Evolutionary conservation across 2,329 filamentous ascomycete species (phyloP).

Genomic region (Exophiala sp.): DNA sequence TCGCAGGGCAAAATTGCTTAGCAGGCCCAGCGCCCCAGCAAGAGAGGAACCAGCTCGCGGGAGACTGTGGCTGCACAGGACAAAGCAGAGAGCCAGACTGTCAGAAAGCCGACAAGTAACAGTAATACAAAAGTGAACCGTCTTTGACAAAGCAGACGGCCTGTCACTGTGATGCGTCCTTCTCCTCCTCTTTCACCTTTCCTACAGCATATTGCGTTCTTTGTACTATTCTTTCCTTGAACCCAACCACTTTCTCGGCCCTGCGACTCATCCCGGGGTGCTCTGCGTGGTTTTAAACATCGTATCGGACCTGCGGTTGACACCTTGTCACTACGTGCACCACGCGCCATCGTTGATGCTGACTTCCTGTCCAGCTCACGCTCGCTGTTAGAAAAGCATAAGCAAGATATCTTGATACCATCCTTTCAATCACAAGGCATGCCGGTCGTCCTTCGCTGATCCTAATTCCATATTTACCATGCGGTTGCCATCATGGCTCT

Average conservation of each 20-base stretch:
- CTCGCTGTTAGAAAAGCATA: too few relatives aligned
- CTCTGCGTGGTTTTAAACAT: not conserved
- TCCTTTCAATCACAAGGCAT: slow-evolving; percentile 6
- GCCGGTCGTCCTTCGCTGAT: slow-evolving; percentile 6
- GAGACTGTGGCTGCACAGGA: too few relatives aligned
- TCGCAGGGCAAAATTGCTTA: too few relatives aligned
- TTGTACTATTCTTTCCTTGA: not conserved
- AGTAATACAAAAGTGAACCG: too few relatives aligned
- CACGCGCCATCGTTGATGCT: too few relatives aligned
- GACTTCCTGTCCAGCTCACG: too few relatives aligned
- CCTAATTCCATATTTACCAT: slow-evolving; percentile 12
- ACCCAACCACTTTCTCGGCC: not conserved
- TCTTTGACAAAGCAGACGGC: not conserved
- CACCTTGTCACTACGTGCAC: not conserved
- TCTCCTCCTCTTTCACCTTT: not conserved
- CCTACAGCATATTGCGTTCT: not conserved
- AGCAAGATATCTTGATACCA: not conserved
- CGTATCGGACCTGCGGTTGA: not conserved
- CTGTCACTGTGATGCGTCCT: not conserved
- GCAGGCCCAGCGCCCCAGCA: not conserved
- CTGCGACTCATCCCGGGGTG: not conserved
- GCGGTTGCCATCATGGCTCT: slow-evolving; percentile 33
- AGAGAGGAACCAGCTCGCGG: not conserved
- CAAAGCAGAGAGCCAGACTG: not conserved
- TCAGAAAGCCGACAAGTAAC: too few relatives aligned